Evolutionary conservation across 768 basidiomycete genomes (phyloP), one percentile per base, ranked within the genome.

Genomic region (Gelatoporia subvermispora): DNA sequence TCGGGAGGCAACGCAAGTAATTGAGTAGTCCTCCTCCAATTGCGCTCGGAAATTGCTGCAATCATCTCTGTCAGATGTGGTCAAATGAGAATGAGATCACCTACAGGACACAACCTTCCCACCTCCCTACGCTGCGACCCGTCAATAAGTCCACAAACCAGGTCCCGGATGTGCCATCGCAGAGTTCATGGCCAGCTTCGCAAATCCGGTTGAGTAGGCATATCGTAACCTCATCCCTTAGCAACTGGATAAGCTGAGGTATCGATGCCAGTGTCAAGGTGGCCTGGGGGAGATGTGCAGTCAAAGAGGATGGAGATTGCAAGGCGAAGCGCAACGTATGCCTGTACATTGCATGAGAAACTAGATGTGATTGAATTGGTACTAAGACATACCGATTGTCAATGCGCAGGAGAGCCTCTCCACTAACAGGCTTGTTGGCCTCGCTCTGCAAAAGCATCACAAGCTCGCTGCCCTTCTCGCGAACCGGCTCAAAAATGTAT

Each of bases 101-200:
- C 64, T 58, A 89, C 88, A 89, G 53, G 17, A 84, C 80, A 53
- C 78, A 82, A 3, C 85, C 84, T 54, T 89, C 88, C 88, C 88
- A 90, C 58, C 85, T 74, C 7, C 85, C 88, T 20, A 91, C 77
- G 18, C 69, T 69, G 45, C 72, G 65, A 38, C 82, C 82, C 48
- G 80, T 78, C 47, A 84, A 75, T 39, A 79, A 61, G 56, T 92
- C 88, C 21, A 90, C 80, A 53, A 91, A 86, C 88, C 88, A 92
- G 2, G 80, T 82, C 13, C 82, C 76, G 21, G 68, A 68, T 18
- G 71, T 63, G 39, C 52, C 57, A 31, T 73, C 83, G 39, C 81
- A 81, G 13, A 77, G 61, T 43, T 73, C 74, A 17, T 68, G 70
- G 5, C 88, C 88, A 21, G 84, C 67, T 50, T 80, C 81, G 55